Evolutionary conservation across 169 alveolate genomes (phyloP).

Genomic region (Plasmodium vivax): DNA sequence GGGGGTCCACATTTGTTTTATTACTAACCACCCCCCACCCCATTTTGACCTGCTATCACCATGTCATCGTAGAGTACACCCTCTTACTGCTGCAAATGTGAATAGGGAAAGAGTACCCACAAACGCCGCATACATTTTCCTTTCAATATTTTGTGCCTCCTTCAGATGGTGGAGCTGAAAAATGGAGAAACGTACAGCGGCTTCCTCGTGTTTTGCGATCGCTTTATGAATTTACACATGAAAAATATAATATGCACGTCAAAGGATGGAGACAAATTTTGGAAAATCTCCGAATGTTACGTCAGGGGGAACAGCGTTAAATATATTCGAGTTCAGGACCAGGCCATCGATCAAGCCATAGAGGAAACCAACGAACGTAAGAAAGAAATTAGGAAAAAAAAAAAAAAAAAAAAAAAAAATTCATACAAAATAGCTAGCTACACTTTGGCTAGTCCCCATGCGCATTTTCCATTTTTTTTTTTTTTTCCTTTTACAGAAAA

Average conservation of each 20-base stretch:
- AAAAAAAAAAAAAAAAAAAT: neutral
- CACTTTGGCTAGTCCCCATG: neutral
- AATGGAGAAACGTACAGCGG: conserved; percentile 91
- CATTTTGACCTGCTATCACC: neutral
- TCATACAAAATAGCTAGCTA: neutral
- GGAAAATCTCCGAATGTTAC: conserved; percentile 87
- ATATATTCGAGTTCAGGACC: conserved; percentile 87
- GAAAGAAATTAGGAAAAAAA: neutral
- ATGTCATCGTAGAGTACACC: neutral
- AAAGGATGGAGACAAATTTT: conserved; percentile 86
- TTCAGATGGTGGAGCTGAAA: conserved; percentile 87
- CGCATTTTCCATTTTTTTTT: neutral
- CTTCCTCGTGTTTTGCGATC: conserved; percentile 85
- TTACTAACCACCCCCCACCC: neutral
- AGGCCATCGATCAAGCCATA: conserved; percentile 84
- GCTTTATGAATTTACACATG: conserved; percentile 88
- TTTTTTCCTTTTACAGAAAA: conserved; percentile 17
- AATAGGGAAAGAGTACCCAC: neutral
- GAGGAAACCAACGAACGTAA: conserved; percentile 83
- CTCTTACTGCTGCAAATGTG: neutral
- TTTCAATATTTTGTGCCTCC: neutral
- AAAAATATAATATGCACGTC: conserved; percentile 88
- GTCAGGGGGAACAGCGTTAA: conserved; percentile 89
- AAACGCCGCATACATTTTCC: neutral
- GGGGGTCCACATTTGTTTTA: neutral